Evolutionary conservation across 768 basidiomycete species (phyloP), one percentile per base, ranked within the genome.

Genomic region (Lentinula sp.): DNA sequence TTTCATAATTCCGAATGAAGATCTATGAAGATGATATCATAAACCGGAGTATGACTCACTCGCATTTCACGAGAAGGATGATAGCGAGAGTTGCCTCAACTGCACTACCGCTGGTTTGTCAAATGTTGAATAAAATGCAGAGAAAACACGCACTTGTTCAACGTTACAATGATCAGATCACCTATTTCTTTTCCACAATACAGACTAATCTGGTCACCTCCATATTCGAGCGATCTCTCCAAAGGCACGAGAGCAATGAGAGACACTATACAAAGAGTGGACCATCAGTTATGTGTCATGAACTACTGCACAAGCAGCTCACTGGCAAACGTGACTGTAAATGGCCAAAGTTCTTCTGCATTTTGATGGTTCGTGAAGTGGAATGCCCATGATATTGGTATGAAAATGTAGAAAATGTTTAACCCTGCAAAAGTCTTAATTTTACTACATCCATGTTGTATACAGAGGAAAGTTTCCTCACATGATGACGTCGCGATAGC

Each of bases 11-110:
- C 6, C 21, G 21, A 16, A 31, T 61, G 5, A 39, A 39, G 0
- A 39, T 1, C 13, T 39, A 13, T 13, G 37, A 82, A 84, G 21
- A 48, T 11, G 1, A 9, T 16, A 43, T 87, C 34, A 23, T 9
- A 48, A 21, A 13, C 9, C 10, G 8, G 7, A 13, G 10, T 13
- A n/a, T 23, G 21, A 91, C 71, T 49, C 80, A 87, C 85, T 89
- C 83, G 83, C 86, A 87, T 70, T 81, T 83, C 11, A 68, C 64
- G 16, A 90, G 71, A n/a, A 91, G 75, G 58, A 89, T 80, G 55
- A 90, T 84, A 0, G 86, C 86, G 3, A 91, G 73, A 0, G 86
- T 85, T 0, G 82, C 88, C 71, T 91, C 89, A 1, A 90, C 86
- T 6, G 82, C 74, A 66, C 87, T 89, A 59, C 4, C 28, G 23